Evolutionary conservation across 1,284 basidiomycete genomes (phyloP), one percentile per base, ranked within the genome.

Genomic region (Microbotryomycetes sp.): DNA sequence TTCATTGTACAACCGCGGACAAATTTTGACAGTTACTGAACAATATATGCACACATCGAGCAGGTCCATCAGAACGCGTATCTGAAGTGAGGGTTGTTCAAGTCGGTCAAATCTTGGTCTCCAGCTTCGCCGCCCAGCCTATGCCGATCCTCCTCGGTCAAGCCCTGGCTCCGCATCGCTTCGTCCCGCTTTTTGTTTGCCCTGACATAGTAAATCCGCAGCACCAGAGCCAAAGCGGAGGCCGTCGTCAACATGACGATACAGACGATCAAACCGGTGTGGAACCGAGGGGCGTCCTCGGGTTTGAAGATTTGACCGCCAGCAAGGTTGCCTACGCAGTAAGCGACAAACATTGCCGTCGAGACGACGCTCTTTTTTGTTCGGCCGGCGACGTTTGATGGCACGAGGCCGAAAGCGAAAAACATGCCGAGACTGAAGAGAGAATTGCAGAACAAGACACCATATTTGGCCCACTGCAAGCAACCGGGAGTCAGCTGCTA

Each of bases 291-390:
- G 35, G 35, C 35, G 35, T 41, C 35, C 9, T 9, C 9, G 35
- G 35, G 35, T 41, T 18, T 13, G 30, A 53, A 24, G n/a, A 31
- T 18, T 11, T 6, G 35, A 29, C 3, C 52, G 46, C 35, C 53
- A 24, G 45, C 30, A 5, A 60, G 28, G 23, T 62, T 62, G 21
- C 60, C 60, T 5, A 62, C 53, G 4, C 45, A 45, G 52, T 62
- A 62, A 15, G 15, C 18, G 21, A 62, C 35, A n/a, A 62, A 55
- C 35, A 62, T 59, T 2, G 59, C 6, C 7, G 60, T 46, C 26
- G 21, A 35, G n/a, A 59, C 57, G 47, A 56, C 58, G 18, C 56
- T 51, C 46, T 62, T 57, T 45, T 61, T 57, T 26, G 59, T 28
- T 3, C 29, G 27, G 11, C 56, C 56, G 16, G 56, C 56, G 26